Evolutionary conservation across 495 filamentous ascomycete genomes (phyloP).

Genomic region (Massariosphaeria phaeospora): DNA sequence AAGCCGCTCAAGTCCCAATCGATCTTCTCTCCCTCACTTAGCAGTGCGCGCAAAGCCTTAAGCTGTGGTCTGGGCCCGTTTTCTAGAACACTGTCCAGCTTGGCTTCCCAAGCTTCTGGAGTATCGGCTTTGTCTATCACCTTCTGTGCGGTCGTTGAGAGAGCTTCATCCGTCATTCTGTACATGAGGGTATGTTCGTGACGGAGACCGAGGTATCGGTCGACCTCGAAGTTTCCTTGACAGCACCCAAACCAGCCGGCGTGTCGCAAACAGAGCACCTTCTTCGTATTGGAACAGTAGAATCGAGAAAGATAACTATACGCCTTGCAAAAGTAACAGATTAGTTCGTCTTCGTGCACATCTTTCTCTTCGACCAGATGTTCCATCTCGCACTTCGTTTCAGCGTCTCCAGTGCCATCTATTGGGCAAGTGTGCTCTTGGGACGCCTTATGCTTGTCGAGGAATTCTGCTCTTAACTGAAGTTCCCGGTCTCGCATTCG

Average conservation of each 20-base stretch:
- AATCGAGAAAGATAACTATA: constrained; percentile 90
- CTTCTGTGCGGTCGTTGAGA: constrained; percentile 63
- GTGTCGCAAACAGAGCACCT: constrained; percentile 73
- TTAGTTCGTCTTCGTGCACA: constrained; percentile 73
- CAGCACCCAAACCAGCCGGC: constrained; percentile 77
- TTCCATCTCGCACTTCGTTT: constrained; percentile 32
- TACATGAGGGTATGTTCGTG: constrained; percentile 62
- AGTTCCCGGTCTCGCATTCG: constrained; percentile 70
- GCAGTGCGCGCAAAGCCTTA: constrained; percentile 75
- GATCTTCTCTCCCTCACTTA: constrained; percentile 95
- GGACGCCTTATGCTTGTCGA: constrained; percentile 57
- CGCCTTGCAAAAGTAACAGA: constrained; percentile 86
- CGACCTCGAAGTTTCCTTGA: constrained; percentile 49
- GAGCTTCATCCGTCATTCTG: constrained; percentile 66
- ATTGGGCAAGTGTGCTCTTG: constrained; percentile 48
- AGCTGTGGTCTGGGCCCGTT: constrained; percentile 78
- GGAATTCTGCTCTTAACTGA: constrained; percentile 59
- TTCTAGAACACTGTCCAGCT: constrained; percentile 76
- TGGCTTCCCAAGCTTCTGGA: constrained; percentile 86
- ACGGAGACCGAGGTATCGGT: constrained; percentile 41
- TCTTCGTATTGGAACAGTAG: constrained; percentile 69
- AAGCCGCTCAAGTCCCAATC: constrained; percentile 86
- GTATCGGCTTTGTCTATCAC: constrained; percentile 79
- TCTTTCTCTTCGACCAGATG: constrained; percentile 28
- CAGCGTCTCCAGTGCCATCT: constrained; percentile 34